Percentiles rank a stretch among this genome's conserved stretches.
These are phyloP conservation scores for Asterochloris erici DNA, from an alignment of 139 green algal species.

Conservation along the genomic window DNA sequence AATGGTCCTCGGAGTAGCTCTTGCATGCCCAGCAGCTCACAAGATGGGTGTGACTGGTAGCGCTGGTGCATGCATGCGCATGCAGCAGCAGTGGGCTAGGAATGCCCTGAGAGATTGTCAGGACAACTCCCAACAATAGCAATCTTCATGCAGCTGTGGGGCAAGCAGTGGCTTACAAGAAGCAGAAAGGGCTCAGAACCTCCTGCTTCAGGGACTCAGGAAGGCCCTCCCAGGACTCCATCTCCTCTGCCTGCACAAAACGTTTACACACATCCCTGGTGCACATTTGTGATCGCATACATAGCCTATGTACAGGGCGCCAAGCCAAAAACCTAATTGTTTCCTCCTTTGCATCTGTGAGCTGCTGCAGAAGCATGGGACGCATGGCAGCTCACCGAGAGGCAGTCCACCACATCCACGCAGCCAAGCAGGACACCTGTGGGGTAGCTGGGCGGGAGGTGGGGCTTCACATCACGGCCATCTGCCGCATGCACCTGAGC, in stretches of 20 bases:
- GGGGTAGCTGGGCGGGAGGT: conserved; percentile 40
- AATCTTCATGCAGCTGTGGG: too few relatives aligned
- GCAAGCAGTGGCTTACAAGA: too few relatives aligned
- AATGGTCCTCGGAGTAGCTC: too few relatives aligned
- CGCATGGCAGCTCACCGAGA: conserved; percentile 10
- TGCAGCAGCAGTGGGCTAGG: not conserved
- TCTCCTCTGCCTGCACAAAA: not conserved
- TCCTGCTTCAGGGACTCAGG: too few relatives aligned
- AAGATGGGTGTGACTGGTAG: conserved; percentile 26
- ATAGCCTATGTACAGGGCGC: not conserved
- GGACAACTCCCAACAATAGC: too few relatives aligned
- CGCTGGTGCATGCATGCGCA: too few relatives aligned
- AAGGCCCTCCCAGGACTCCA: conserved; percentile 5
- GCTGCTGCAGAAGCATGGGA: not conserved
- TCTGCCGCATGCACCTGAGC: conserved; percentile 31
- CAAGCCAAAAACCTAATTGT: not conserved
- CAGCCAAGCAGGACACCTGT: conserved; percentile 49
- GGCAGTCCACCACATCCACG: conserved; percentile 48
- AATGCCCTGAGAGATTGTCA: not conserved
- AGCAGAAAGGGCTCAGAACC: too few relatives aligned
- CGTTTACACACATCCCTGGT: not conserved
- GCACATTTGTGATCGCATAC: not conserved
- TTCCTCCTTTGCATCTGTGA: not conserved
- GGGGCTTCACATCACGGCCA: not conserved
- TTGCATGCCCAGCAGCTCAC: conserved; percentile 25